A percentile compares a stretch with the other conserved stretches of the same genome.
Evolutionary conservation across 2,329 filamentous ascomycete genomes (phyloP).

Genomic region (Scopulariopsis brevicaulis): DNA sequence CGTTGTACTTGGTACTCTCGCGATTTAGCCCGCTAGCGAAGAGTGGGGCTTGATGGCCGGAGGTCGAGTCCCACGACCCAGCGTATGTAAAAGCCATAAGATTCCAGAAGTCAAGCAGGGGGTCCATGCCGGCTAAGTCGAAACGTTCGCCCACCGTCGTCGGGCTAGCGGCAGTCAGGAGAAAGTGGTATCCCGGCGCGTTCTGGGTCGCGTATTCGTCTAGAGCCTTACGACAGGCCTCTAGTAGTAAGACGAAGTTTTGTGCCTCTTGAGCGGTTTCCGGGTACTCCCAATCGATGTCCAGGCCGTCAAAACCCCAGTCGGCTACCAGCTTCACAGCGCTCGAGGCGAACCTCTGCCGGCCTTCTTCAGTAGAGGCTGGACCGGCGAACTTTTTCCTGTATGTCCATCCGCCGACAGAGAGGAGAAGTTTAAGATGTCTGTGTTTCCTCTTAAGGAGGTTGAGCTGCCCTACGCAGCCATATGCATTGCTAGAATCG

Average conservation of each 20-base stretch:
- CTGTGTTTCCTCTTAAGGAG: constrained; percentile 66
- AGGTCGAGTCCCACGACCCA: constrained; percentile 50
- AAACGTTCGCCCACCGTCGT: constrained; percentile 36
- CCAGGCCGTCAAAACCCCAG: too few species aligned
- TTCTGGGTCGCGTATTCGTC: constrained; percentile 25
- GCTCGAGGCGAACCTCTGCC: constrained; percentile 54
- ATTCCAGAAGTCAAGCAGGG: constrained; percentile 45
- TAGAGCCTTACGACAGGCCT: constrained; percentile 29
- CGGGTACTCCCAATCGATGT: constrained; percentile 48
- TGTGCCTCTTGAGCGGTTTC: constrained; percentile 23
- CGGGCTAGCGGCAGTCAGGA: constrained; percentile 37
- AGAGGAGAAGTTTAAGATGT: constrained; percentile 65
- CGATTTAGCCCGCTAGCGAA: constrained; percentile 40
- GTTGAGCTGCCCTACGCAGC: constrained; percentile 66
- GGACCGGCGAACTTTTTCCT: constrained; percentile 56
- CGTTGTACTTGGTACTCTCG: constrained; percentile 55
- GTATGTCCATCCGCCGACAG: constrained; percentile 74
- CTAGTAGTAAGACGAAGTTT: constrained; percentile 28
- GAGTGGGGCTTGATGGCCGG: constrained; percentile 63
- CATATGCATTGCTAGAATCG: constrained; percentile 54
- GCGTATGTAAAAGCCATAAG: constrained; percentile 63
- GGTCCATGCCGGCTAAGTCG: constrained; percentile 40
- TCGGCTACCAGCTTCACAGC: constrained; percentile 62
- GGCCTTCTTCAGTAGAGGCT: constrained; percentile 47
- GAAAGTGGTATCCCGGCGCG: constrained; percentile 32